Conservation (phyloP, 2,329 filamentous ascomycete genomes). For the Orbilia javanica region DNA sequence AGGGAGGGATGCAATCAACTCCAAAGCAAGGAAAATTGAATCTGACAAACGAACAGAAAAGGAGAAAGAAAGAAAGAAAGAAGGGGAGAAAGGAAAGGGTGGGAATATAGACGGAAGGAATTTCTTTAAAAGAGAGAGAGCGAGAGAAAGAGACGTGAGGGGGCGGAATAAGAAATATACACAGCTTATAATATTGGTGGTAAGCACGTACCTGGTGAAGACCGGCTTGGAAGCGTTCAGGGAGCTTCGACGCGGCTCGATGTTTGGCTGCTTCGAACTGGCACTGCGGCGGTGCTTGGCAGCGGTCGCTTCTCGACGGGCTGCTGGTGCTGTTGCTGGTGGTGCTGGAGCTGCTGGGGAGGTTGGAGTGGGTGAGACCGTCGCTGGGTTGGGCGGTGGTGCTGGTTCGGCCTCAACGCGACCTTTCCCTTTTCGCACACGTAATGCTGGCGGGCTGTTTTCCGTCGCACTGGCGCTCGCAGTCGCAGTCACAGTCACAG, state of each 20-base stretch:
- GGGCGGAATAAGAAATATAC: conserved; percentile 45
- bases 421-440: conserved; percentile 57
- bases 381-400: not conserved
- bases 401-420: conserved; percentile 36
- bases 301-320: conserved; percentile 13
- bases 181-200: too few species aligned
- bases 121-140: not conserved
- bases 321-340: conserved; percentile 25
- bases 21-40: not conserved
- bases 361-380: conserved; percentile 24
- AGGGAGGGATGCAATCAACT: conserved; percentile 1
- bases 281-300: conserved; percentile 30
- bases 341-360: conserved; percentile 18
- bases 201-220: conserved; percentile 54
- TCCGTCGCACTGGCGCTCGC: not conserved
- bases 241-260: conserved; percentile 56
- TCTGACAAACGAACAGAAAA: not conserved
- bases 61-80: not conserved
- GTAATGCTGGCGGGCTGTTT: conserved; percentile 33
- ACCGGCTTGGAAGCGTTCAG: conserved; percentile 48
- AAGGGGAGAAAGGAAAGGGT: too few species aligned
- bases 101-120: not conserved
- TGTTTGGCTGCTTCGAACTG: conserved; percentile 41
- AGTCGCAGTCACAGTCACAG: conserved; percentile 9
- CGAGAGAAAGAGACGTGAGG: not conserved